Conservation (phyloP, 495 filamentous ascomycete species). For the Achaetomiella virescens region DNA sequence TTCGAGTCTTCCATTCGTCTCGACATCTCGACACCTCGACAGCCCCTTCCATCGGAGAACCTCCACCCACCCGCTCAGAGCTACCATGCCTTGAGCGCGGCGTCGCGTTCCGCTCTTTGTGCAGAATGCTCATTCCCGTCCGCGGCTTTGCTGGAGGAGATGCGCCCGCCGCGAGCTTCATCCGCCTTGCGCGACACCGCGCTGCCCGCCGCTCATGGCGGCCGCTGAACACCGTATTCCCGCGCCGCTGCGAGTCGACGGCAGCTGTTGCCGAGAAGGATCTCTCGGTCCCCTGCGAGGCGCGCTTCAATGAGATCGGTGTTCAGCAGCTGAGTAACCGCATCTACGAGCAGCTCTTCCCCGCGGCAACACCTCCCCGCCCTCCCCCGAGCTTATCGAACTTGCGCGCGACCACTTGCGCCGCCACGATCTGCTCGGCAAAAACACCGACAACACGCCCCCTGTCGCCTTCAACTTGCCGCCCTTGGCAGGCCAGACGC, state of each 20-base stretch:
- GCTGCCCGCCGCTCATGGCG: conserved; percentile 20
- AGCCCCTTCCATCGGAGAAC: background rate
- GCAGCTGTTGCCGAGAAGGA: conserved; percentile 12
- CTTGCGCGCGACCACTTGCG: conserved; percentile 78
- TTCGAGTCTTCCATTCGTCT: background rate
- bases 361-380: conserved; percentile 41
- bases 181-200: conserved; percentile 35
- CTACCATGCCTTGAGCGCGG: conserved; percentile 23
- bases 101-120: background rate
- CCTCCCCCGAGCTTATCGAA: conserved; percentile 63
- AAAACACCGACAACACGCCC: conserved; percentile 66
- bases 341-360: conserved; percentile 79
- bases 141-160: conserved; percentile 32
- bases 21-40: background rate
- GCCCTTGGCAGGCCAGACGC: conserved; percentile 63
- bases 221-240: conserved; percentile 13
- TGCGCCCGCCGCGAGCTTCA: conserved; percentile 31
- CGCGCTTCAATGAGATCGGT: conserved; percentile 84
- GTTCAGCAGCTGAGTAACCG: conserved; percentile 85
- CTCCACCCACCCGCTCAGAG: background rate
- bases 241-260: conserved; percentile 36
- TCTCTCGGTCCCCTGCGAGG: conserved; percentile 47
- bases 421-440: conserved; percentile 83
- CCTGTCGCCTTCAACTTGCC: conserved; percentile 87
- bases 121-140: conserved; percentile 36